A percentile compares a stretch with the other conserved stretches of the same genome.
These are phyloP conservation scores for Clonostachys byssicola DNA, from an alignment of 2,329 filamentous ascomycete genomes.

Conservation along the genomic window DNA sequence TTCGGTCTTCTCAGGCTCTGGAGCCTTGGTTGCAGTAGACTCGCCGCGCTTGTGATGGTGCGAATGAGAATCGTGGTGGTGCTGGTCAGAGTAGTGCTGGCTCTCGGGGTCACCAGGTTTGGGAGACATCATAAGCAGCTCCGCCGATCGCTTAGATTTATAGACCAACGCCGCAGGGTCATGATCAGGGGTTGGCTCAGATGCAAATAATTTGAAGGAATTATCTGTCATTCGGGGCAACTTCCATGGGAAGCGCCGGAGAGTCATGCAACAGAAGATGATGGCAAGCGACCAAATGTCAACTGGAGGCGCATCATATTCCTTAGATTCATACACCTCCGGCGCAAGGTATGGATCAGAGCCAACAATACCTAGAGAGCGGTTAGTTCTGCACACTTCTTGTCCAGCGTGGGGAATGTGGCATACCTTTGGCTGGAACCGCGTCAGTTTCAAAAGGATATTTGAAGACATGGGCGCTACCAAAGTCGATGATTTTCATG, in stretches of 20 bases:
- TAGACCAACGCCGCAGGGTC: conserved; percentile 48
- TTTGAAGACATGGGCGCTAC: conserved; percentile 92
- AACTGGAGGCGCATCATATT: conserved; percentile 89
- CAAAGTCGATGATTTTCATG: conserved; percentile 99
- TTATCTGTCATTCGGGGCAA: conserved; percentile 88
- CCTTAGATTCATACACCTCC: conserved; percentile 90
- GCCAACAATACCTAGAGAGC: conserved; percentile 57
- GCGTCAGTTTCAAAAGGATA: conserved; percentile 87
- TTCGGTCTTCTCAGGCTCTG: neutral
- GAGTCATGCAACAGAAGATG: conserved; percentile 98
- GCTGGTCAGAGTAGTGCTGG: conserved; percentile 7
- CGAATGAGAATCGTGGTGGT: conserved; percentile 7
- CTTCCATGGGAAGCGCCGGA: conserved; percentile 96
- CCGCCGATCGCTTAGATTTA: conserved; percentile 17
- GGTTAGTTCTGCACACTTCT: neutral
- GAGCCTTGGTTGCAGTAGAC: conserved; percentile 1
- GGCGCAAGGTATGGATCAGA: conserved; percentile 94
- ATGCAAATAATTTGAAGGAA: conserved; percentile 88
- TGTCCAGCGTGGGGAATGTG: neutral
- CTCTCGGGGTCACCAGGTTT: conserved; percentile 18
- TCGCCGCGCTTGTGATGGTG: conserved; percentile 10
- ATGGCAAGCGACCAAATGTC: conserved; percentile 99
- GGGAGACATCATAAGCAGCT: neutral
- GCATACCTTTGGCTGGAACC: conserved; percentile 30
- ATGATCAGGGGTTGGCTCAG: conserved; percentile 74